Evolutionary conservation across 1,284 basidiomycete genomes (phyloP).

Genomic region (Exobasidium cylindrosporum): DNA sequence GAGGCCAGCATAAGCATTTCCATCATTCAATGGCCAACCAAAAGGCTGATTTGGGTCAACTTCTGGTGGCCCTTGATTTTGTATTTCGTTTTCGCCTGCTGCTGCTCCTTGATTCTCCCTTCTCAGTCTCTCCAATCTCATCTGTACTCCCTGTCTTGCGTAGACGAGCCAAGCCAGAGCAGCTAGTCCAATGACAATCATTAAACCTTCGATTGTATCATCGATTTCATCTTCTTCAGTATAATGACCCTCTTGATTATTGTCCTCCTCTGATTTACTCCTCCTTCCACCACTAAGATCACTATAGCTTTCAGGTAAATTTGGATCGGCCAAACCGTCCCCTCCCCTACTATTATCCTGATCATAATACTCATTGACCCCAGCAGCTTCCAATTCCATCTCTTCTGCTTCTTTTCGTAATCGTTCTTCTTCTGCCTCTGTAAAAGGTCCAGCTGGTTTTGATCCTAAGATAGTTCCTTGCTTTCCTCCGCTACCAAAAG

Average conservation of each 20-base stretch:
- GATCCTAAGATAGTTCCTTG: not conserved
- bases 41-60: constrained; percentile 12
- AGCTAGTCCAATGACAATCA: constrained; percentile 38
- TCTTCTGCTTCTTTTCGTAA: constrained; percentile 19
- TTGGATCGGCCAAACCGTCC: constrained; percentile 13
- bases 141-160: constrained; percentile 35
- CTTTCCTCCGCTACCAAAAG: constrained; percentile 10
- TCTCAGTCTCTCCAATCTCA: constrained; percentile 32
- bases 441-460: constrained; percentile 20
- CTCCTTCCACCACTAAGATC: constrained; percentile 7
- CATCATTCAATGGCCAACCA: constrained; percentile 11
- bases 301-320: constrained; percentile 17
- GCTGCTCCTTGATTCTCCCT: constrained; percentile 12
- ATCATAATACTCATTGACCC: not conserved
- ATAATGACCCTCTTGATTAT: constrained; percentile 13
- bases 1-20: constrained; percentile 12
- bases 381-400: not conserved
- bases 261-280: constrained; percentile 23
- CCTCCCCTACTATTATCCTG: constrained; percentile 2
- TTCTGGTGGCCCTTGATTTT: not conserved
- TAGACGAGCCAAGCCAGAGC: constrained; percentile 39
- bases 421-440: constrained; percentile 36
- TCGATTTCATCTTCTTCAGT: constrained; percentile 24
- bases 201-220: constrained; percentile 40
- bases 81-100: constrained; percentile 1